phyloP scores from a whole-genome alignment of 1,284 basidiomycete genomes.

The Irpex sp. region DNA sequence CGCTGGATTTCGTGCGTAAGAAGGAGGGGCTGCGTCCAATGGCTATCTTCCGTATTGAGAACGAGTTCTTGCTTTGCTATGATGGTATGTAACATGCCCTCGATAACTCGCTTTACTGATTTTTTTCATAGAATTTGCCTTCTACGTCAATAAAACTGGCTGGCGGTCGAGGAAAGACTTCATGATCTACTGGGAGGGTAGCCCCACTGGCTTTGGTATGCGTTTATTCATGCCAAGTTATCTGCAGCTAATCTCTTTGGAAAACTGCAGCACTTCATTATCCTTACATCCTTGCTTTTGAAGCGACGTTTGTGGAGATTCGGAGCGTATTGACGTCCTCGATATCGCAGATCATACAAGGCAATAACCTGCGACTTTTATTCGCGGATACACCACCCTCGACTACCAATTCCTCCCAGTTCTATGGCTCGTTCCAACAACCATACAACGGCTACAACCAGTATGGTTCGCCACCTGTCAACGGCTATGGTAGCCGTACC shows the following conservation, averaged over 20 bases:
- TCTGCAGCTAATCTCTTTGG: neutral
- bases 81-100: conserved; percentile 63
- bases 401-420: conserved; percentile 45
- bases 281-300: conserved; percentile 96
- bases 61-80: conserved; percentile 97
- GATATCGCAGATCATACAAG: conserved; percentile 94
- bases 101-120: neutral
- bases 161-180: conserved; percentile 89
- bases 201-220: conserved; percentile 90
- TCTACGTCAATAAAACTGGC: conserved; percentile 98
- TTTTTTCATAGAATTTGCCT: conserved; percentile 80
- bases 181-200: conserved; percentile 97
- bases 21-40: conserved; percentile 85
- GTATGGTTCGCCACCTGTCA: conserved; percentile 27
- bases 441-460: conserved; percentile 31
- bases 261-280: conserved; percentile 79
- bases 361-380: conserved; percentile 82
- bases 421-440: conserved; percentile 30
- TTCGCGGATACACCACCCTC: conserved; percentile 95
- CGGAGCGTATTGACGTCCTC: conserved; percentile 92
- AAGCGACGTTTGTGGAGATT: conserved; percentile 95
- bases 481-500: conserved; percentile 22
- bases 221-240: conserved; percentile 6
- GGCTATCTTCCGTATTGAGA: conserved; percentile 95
- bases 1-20: conserved; percentile 92